Evolutionary conservation across 2,329 filamentous ascomycete genomes (phyloP), one percentile per base, ranked within the genome.

Genomic region (Colletotrichum spaethianum): DNA sequence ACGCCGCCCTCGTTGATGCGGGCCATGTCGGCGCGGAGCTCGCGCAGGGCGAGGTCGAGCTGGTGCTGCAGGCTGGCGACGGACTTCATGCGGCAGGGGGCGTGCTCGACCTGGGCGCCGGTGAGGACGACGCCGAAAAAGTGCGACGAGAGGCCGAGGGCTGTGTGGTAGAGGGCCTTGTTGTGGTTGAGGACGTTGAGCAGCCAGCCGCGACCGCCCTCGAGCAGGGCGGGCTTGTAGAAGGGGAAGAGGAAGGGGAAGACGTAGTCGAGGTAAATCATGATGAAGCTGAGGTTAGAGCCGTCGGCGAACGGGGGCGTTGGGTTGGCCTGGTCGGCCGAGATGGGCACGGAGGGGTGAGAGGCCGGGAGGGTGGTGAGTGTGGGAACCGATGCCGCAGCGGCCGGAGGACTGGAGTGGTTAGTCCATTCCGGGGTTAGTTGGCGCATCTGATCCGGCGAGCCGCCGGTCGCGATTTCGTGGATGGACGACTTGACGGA

Each of bases 201-300:
- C 36, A 92, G 82, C 90, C 90, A 92, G 33, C 87, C 86, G 60
- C 88, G 85, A 18, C 90, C 90, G n/a, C 88, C 87, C 67, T 88
- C 82, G 4, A 88, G 82, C 7, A 90, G 77, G 2, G 83, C 82
- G 0, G 90, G 90, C 3, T 85, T 85, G 78, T 92, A 92, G 77
- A 91, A 89, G 2, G 91, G 91, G 76, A 90, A 92, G 1, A 92
- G 80, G 74, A 91, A 89, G 1, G 90, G 90, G 73, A 92, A 87
- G 26, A 91, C 83, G 73, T 89, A 86, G 77, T 92, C 90, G 56
- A 92, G 82, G 76, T 91, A 92, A 68, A 89, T 84, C 85, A 90
- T 89, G 68, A 88, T 80, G 53, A 87, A 84, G 76, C 83, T 81
- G 0, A 83, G 75, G 63, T 75, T 72, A 44, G 69, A 55, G 44